phyloP scores from a whole-genome alignment of 2,329 filamentous ascomycete species.

The Scedosporium aurantiacum region DNA sequence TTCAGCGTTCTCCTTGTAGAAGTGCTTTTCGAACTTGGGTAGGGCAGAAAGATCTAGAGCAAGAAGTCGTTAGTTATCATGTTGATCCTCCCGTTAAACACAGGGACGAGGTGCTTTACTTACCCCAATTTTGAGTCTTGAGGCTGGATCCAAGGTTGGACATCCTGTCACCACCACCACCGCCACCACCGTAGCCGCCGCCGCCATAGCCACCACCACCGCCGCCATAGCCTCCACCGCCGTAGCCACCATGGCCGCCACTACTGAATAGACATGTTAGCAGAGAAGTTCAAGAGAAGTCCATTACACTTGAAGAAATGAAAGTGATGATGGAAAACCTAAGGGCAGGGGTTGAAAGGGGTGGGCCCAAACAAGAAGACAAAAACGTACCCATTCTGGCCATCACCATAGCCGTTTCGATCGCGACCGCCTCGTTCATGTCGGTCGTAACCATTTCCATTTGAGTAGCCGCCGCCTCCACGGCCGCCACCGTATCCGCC shows the following conservation, averaged over 20 bases:
- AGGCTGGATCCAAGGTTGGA: slow-evolving; percentile 76
- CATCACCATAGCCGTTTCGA: slow-evolving; percentile 37
- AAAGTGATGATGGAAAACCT: too few relatives aligned
- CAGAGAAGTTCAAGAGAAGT: neutral
- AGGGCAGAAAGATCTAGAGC: slow-evolving; percentile 58
- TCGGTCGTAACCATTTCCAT: slow-evolving; percentile 28
- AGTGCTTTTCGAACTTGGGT: slow-evolving; percentile 98
- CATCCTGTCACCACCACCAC: slow-evolving; percentile 83
- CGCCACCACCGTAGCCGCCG: slow-evolving; percentile 20
- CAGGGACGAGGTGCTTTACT: slow-evolving; percentile 23
- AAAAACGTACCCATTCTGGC: slow-evolving; percentile 25
- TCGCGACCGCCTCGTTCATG: slow-evolving; percentile 25
- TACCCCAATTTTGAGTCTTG: slow-evolving; percentile 83
- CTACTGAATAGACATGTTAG: neutral
- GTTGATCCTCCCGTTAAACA: slow-evolving; percentile 15
- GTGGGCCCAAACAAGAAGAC: neutral
- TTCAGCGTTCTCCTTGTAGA: slow-evolving; percentile 89
- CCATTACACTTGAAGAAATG: too few relatives aligned
- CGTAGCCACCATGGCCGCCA: slow-evolving; percentile 9
- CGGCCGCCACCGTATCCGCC: slow-evolving; percentile 19
- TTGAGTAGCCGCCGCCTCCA: slow-evolving; percentile 18
- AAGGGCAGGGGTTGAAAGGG: neutral
- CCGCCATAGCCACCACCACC: slow-evolving; percentile 21
- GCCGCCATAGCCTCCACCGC: slow-evolving; percentile 6
- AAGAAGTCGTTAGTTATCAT: slow-evolving; percentile 14